Evolutionary conservation across 345 rosid species (phyloP).

Genomic region (Brassica carinata): DNA sequence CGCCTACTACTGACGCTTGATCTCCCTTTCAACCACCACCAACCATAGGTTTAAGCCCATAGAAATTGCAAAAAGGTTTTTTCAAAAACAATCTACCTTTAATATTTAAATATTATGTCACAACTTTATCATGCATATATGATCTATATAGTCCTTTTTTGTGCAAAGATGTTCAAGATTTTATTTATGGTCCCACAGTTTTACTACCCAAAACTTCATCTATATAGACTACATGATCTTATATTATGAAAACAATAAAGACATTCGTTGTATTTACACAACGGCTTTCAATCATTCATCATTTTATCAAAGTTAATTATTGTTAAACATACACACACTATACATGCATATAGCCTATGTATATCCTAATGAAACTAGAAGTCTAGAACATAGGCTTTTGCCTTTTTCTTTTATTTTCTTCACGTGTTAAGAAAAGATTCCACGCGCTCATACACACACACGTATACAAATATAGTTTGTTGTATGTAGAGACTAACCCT

Average conservation of each 20-base stretch:
- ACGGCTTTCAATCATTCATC: constrained; percentile 24
- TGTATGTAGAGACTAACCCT: constrained; percentile 56
- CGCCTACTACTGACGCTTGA: constrained; percentile 91
- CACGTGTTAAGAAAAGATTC: constrained; percentile 11
- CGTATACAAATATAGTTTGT: neutral
- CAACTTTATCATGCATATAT: constrained; percentile 13
- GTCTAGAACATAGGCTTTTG: constrained; percentile 38
- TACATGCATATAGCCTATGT: constrained; percentile 26
- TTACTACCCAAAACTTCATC: constrained; percentile 28
- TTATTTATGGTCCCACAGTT: constrained; percentile 33
- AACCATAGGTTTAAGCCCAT: constrained; percentile 27
- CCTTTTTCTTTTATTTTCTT: neutral
- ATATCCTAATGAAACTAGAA: constrained; percentile 25
- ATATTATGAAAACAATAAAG: constrained; percentile 2
- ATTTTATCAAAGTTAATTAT: neutral
- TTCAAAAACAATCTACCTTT: constrained; percentile 31
- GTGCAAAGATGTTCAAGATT: constrained; percentile 26
- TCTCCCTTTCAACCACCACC: constrained; percentile 61
- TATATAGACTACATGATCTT: neutral
- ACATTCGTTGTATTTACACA: neutral
- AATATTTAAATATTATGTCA: constrained; percentile 17
- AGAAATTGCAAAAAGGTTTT: constrained; percentile 19
- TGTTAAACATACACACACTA: neutral
- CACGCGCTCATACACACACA: constrained; percentile 22
- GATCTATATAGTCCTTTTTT: constrained; percentile 14